Evolutionary conservation across 306 rosid genomes (phyloP), one percentile per base, ranked within the genome.

Genomic region (Vicia faba): DNA sequence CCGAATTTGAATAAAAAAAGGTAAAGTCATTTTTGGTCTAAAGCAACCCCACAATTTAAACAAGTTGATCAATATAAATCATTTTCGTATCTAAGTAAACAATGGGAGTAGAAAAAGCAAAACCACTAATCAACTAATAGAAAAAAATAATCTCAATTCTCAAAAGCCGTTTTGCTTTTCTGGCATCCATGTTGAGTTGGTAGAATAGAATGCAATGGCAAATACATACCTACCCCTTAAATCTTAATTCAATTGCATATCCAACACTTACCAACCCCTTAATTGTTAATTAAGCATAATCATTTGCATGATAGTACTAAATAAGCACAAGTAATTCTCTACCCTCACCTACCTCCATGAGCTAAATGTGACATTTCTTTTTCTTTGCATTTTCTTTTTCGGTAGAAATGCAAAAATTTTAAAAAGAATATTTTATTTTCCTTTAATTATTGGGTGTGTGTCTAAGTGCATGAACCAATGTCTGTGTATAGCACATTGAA

Each of bases 341-440:
- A 19, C n/a, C 9, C 68, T 77, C 73, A 77, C 73, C 81, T 16
- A 77, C 77, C 38, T 0, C 31, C 63, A 26, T 63, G n/a, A 19
- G 61, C 57, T 43, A 2, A 76, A 76, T 15, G 35, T 54, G 45
- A 31, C 48, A 25, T 46, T 38, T 26, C 50, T 50, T 38, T 38
- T 29, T 62, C 39, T 50, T n/a, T 23, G 8, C 46, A 14, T 43
- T 25, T 25, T 25, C 26, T 49, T 44, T 28, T 11, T 19, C 63
- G 7, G 18, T 44, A 31, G 33, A 29, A 66, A 25, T 25, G 28
- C 1, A 46, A 44, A 33, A 10, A 8, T 19, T 40, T 62, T 8
- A n/a, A n/a, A n/a, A n/a, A n/a, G n/a, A n/a, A n/a, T n/a, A 1
- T 38, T 18, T 60, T 10, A 12, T 36, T 11, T 18, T 15, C 16